phyloP scores from a whole-genome alignment of 2,329 filamentous ascomycete species.

The Penicillium italicum region DNA sequence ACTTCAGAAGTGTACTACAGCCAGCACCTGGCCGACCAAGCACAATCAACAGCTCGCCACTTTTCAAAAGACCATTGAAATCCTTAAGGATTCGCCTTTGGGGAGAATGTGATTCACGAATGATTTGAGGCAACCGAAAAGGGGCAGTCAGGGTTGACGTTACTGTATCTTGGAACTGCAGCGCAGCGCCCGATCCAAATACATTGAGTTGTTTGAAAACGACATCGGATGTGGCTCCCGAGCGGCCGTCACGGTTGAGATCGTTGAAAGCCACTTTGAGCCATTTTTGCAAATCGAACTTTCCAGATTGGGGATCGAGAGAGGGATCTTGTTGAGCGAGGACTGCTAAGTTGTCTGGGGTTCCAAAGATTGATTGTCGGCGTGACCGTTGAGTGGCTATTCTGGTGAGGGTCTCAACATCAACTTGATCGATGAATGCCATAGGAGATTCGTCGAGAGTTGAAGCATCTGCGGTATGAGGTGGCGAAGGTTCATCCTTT shows the following conservation, averaged over 20 bases:
- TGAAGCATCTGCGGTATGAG: neutral
- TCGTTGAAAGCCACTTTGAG: slow-evolving; percentile 16
- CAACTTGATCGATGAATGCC: slow-evolving; percentile 12
- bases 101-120: slow-evolving; percentile 15
- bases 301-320: slow-evolving; percentile 16
- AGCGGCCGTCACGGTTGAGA: slow-evolving; percentile 6
- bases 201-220: slow-evolving; percentile 24
- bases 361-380: slow-evolving; percentile 10
- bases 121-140: slow-evolving; percentile 16
- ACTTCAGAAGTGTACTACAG: slow-evolving; percentile 80
- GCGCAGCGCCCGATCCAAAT: slow-evolving; percentile 27
- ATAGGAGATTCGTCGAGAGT: slow-evolving; percentile 5
- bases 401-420: slow-evolving; percentile 20
- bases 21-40: slow-evolving; percentile 46
- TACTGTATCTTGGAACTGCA: slow-evolving; percentile 26
- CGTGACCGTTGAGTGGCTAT: slow-evolving; percentile 22
- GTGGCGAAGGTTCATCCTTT: neutral
- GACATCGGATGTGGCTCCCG: slow-evolving; percentile 17
- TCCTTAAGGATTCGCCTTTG: slow-evolving; percentile 52
- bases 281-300: slow-evolving; percentile 22
- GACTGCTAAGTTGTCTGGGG: slow-evolving; percentile 10
- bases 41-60: slow-evolving; percentile 52
- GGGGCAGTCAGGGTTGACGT: slow-evolving; percentile 17
- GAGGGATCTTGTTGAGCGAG: slow-evolving; percentile 17
- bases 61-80: slow-evolving; percentile 58